A percentile compares a stretch with the other conserved stretches of the same genome.
Evolutionary conservation across 331 rosid species (phyloP).

Genomic region (Acacia pycnantha): DNA sequence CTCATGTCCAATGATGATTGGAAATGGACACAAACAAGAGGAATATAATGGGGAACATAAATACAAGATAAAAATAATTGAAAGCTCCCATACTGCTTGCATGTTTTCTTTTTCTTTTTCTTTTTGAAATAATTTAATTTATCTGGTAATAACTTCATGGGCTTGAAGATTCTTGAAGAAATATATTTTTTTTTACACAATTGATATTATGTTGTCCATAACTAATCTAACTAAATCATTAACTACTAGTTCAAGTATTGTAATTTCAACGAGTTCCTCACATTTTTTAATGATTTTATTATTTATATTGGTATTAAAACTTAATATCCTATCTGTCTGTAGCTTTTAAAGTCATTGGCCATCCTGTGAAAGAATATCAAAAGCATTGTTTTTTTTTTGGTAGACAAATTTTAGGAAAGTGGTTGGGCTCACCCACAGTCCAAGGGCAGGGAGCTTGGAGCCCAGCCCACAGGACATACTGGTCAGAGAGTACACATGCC

Average conservation of each 20-base stretch:
- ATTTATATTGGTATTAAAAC: not conserved
- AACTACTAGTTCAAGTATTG: not conserved
- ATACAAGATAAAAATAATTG: not conserved
- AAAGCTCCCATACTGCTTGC: not conserved
- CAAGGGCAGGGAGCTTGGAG: too few relatives aligned
- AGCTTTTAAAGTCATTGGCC: not conserved
- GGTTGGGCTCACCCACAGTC: too few relatives aligned
- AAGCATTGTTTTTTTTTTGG: too few relatives aligned
- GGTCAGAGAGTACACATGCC: too few relatives aligned
- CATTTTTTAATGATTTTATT: not conserved
- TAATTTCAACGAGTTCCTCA: not conserved
- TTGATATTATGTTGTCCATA: not conserved
- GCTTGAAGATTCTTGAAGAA: not conserved
- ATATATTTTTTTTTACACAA: not conserved
- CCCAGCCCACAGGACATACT: too few relatives aligned
- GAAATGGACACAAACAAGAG: not conserved
- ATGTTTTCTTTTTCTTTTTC: not conserved
- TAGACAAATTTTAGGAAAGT: too few relatives aligned
- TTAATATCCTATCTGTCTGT: not conserved
- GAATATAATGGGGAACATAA: not conserved
- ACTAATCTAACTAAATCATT: not conserved
- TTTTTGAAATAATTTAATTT: not conserved
- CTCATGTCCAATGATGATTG: not conserved
- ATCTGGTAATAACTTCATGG: not conserved
- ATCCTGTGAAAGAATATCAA: not conserved